Percentiles rank a stretch among this genome's conserved stretches.
These are phyloP conservation scores for Sclerotiophoma versabilis DNA, from an alignment of 2,329 filamentous ascomycete species.

Conservation along the genomic window DNA sequence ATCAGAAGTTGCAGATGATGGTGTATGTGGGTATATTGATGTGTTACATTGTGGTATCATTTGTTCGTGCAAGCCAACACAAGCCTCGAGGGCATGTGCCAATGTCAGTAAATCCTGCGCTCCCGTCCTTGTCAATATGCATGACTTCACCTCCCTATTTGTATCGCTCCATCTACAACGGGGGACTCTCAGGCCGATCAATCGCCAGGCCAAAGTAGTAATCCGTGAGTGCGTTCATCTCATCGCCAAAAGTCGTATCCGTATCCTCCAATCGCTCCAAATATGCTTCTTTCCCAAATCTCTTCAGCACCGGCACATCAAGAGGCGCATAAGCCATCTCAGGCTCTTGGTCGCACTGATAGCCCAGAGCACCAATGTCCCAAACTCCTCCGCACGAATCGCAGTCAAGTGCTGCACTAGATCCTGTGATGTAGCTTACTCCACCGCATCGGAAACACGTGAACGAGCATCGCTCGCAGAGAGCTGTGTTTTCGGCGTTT, in stretches of 20 bases:
- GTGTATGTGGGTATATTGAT: too few relatives aligned
- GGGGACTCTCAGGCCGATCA: slow-evolving; percentile 34
- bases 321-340: neutral
- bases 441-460: slow-evolving; percentile 52
- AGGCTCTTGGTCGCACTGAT: slow-evolving; percentile 40
- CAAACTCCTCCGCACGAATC: slow-evolving; percentile 42
- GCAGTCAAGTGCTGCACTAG: slow-evolving; percentile 37
- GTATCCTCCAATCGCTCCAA: slow-evolving; percentile 16
- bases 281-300: slow-evolving; percentile 20
- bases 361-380: slow-evolving; percentile 50
- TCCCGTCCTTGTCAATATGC: too few relatives aligned
- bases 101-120: too few relatives aligned
- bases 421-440: slow-evolving; percentile 23
- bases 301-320: slow-evolving; percentile 26
- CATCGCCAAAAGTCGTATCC: slow-evolving; percentile 38
- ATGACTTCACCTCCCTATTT: too few relatives aligned
- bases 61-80: too few relatives aligned
- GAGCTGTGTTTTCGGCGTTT: neutral
- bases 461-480: slow-evolving; percentile 54
- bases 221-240: slow-evolving; percentile 46
- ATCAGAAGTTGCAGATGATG: too few relatives aligned
- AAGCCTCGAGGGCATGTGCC: too few relatives aligned
- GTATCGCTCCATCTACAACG: slow-evolving; percentile 11
- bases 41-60: too few relatives aligned
- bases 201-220: slow-evolving; percentile 40